phyloP scores from a whole-genome alignment of 331 rosid genomes.

The Rhamnella rubrinervis region DNA sequence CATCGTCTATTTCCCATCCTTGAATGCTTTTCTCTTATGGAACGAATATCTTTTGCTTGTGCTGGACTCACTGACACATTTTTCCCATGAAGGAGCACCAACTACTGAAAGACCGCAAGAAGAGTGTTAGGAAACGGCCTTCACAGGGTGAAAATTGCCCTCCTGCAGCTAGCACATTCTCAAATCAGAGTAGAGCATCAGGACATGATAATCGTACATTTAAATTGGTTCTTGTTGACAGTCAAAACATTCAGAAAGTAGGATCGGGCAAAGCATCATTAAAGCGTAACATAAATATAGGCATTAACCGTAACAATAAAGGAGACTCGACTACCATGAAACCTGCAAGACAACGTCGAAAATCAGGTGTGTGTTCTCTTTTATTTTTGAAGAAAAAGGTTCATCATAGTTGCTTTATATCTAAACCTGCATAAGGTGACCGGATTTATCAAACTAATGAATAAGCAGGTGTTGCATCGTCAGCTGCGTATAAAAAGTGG shows the following conservation, averaged over 20 bases:
- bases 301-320: constrained; percentile 67
- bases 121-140: constrained; percentile 74
- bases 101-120: constrained; percentile 93
- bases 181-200: constrained; percentile 65
- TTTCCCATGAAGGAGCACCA: constrained; percentile 85
- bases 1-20: constrained; percentile 23
- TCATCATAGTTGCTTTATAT: neutral
- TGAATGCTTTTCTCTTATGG: constrained; percentile 16
- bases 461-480: constrained; percentile 49
- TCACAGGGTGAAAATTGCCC: constrained; percentile 64
- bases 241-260: constrained; percentile 82
- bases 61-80: constrained; percentile 40
- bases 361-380: constrained; percentile 54
- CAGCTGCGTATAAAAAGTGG: constrained; percentile 93
- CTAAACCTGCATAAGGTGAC: neutral
- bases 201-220: constrained; percentile 70
- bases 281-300: constrained; percentile 67
- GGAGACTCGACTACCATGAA: constrained; percentile 76
- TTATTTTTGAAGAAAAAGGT: neutral
- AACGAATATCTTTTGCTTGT: constrained; percentile 29
- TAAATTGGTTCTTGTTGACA: constrained; percentile 79
- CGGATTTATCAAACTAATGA: neutral
- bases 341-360: constrained; percentile 79
- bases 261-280: constrained; percentile 74
- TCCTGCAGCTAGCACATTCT: constrained; percentile 40